Conservation (phyloP, 2,329 filamentous ascomycete species). For the Fusarium sp. region DNA sequence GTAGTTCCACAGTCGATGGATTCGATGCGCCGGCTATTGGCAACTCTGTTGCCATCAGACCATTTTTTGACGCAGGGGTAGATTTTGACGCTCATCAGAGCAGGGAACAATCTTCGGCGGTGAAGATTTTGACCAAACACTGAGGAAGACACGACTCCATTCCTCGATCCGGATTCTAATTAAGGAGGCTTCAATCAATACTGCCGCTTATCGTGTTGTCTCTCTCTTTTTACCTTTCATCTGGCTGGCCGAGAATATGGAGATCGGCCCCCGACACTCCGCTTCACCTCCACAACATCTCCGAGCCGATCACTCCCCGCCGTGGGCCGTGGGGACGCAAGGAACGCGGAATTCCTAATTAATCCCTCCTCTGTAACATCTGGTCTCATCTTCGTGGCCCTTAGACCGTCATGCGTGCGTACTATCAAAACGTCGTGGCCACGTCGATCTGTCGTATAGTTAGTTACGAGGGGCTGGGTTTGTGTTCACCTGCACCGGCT, state of each 20-base stretch:
- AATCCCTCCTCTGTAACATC: not conserved
- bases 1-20: conserved; percentile 20
- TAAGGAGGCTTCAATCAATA: conserved; percentile 9
- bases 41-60: conserved; percentile 35
- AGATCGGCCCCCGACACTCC: conserved; percentile 11
- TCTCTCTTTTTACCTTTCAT: not conserved
- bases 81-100: conserved; percentile 15
- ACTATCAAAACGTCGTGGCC: conserved; percentile 21
- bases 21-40: conserved; percentile 22
- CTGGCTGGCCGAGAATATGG: conserved; percentile 6
- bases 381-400: conserved; percentile 18
- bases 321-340: conserved; percentile 26
- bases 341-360: conserved; percentile 7
- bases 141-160: not conserved
- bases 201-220: not conserved
- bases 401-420: not conserved
- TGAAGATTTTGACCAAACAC: conserved; percentile 11
- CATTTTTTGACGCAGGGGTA: conserved; percentile 38
- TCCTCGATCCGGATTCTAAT: conserved; percentile 8
- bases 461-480: conserved; percentile 11
- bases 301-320: conserved; percentile 24
- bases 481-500: conserved; percentile 3
- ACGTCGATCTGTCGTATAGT: conserved; percentile 10
- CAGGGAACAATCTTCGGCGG: conserved; percentile 29
- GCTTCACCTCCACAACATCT: conserved; percentile 20